A percentile compares a stretch with the other conserved stretches of the same genome.
Evolutionary conservation across 1,284 basidiomycete species (phyloP).

Genomic region (Bondarzewia mesenterica): DNA sequence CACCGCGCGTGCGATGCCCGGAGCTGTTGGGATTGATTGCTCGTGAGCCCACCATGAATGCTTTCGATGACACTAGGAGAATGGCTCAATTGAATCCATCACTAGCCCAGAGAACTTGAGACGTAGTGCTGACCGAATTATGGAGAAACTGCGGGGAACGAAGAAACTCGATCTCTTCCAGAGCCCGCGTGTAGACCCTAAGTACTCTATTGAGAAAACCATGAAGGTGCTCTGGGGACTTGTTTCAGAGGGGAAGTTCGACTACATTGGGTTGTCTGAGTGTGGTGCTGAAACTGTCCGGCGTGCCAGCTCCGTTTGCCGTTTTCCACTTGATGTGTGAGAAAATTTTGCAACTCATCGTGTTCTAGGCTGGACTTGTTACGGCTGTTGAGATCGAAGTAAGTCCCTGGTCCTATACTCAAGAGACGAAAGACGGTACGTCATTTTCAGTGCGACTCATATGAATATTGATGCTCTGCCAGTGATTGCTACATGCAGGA

Average conservation of each 20-base stretch:
- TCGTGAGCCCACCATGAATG: conserved; percentile 11
- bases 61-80: neutral
- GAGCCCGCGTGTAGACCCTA: conserved; percentile 25
- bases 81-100: too few relatives aligned
- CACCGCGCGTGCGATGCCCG: conserved; percentile 16
- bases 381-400: conserved; percentile 46
- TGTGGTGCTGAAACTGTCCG: conserved; percentile 37
- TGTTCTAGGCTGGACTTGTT: conserved; percentile 35
- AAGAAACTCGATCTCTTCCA: conserved; percentile 40
- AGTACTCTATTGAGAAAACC: conserved; percentile 24
- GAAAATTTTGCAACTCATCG: too few relatives aligned
- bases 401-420: conserved; percentile 36
- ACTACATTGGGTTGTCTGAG: conserved; percentile 41
- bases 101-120: conserved; percentile 28
- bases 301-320: conserved; percentile 23
- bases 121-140: conserved; percentile 29
- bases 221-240: conserved; percentile 20
- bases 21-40: conserved; percentile 15
- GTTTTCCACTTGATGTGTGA: too few relatives aligned
- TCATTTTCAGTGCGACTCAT: neutral
- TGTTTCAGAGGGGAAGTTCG: conserved; percentile 33
- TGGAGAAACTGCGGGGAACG: conserved; percentile 29
- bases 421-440: conserved; percentile 29
- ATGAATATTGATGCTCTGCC: conserved; percentile 19
- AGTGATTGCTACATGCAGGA: conserved; percentile 31